These are phyloP conservation scores for Hirsutella thompsonii DNA, from an alignment of 2,329 filamentous ascomycete genomes.

Conservation along the genomic window DNA sequence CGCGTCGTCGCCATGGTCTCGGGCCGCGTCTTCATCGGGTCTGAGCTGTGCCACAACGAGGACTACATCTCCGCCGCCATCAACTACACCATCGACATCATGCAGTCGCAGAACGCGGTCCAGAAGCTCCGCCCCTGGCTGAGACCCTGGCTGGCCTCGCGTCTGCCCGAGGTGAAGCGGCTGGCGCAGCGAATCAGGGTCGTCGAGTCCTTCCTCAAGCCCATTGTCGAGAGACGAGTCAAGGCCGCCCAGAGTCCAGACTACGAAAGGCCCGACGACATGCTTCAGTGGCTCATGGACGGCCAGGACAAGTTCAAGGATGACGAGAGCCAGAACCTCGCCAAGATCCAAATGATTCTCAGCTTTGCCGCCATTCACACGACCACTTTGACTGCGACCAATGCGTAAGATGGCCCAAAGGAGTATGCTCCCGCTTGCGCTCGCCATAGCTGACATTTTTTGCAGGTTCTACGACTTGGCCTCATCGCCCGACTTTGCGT, in stretches of 20 bases:
- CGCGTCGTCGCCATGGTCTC: slow-evolving; percentile 32
- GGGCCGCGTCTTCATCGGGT: slow-evolving; percentile 34
- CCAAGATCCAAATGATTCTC: slow-evolving; percentile 58
- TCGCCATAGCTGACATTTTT: background rate
- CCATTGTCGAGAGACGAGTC: slow-evolving; percentile 1
- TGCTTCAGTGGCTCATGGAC: slow-evolving; percentile 30
- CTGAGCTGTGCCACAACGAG: slow-evolving; percentile 28
- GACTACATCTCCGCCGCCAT: slow-evolving; percentile 32
- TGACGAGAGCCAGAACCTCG: slow-evolving; percentile 39
- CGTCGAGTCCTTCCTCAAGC: slow-evolving; percentile 14
- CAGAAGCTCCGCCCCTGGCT: background rate
- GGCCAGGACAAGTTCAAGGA: slow-evolving; percentile 8
- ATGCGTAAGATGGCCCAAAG: slow-evolving; percentile 10
- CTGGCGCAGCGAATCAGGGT: slow-evolving; percentile 22
- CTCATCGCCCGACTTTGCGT: slow-evolving; percentile 23
- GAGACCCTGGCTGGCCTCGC: background rate
- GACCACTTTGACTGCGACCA: slow-evolving; percentile 21
- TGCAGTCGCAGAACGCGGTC: slow-evolving; percentile 10
- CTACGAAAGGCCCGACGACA: slow-evolving; percentile 14
- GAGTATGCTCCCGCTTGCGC: background rate
- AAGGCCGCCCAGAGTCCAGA: slow-evolving; percentile 5
- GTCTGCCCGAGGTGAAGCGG: background rate
- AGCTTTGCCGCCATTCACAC: slow-evolving; percentile 42
- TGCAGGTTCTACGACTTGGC: slow-evolving; percentile 23
- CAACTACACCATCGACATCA: slow-evolving; percentile 26